phyloP scores from a whole-genome alignment of 2,329 filamentous ascomycete genomes.

The Colletotrichum sojae region DNA sequence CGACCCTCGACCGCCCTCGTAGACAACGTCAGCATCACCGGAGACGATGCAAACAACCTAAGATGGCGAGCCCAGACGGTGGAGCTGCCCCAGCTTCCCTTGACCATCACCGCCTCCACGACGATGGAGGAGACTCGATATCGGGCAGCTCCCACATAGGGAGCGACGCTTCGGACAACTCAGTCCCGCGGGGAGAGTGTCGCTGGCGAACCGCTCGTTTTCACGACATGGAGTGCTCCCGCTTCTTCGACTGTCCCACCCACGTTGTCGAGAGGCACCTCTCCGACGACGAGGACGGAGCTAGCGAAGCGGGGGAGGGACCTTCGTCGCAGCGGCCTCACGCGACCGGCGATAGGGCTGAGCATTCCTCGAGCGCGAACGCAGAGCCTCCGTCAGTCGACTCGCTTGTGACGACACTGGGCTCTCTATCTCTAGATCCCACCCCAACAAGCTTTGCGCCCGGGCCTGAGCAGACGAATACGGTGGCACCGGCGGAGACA shows the following conservation, averaged over 20 bases:
- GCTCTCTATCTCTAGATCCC: constrained; percentile 16
- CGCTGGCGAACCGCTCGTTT: constrained; percentile 56
- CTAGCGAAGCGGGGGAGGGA: constrained; percentile 23
- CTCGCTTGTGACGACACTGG: not conserved
- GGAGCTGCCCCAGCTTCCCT: constrained; percentile 44
- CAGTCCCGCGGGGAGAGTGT: constrained; percentile 47
- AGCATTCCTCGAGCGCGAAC: constrained; percentile 4
- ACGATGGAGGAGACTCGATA: constrained; percentile 43
- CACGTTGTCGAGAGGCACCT: constrained; percentile 58
- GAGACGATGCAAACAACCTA: constrained; percentile 45
- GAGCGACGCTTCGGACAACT: constrained; percentile 48
- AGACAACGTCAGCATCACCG: constrained; percentile 9
- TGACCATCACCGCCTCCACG: constrained; percentile 41
- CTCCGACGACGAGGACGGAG: constrained; percentile 48
- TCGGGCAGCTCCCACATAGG: constrained; percentile 57
- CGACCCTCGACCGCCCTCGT: not conserved
- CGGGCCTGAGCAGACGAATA: constrained; percentile 35
- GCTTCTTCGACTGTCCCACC: constrained; percentile 65
- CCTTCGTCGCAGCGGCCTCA: constrained; percentile 19
- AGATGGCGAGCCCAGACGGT: constrained; percentile 52
- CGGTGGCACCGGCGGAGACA: constrained; percentile 16
- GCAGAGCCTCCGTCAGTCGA: constrained; percentile 3
- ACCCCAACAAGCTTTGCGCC: constrained; percentile 37
- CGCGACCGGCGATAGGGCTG: constrained; percentile 10
- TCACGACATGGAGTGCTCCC: constrained; percentile 61